phyloP scores from a whole-genome alignment of 192 early-diverging fungal genomes.

The Coemansia sp. region DNA sequence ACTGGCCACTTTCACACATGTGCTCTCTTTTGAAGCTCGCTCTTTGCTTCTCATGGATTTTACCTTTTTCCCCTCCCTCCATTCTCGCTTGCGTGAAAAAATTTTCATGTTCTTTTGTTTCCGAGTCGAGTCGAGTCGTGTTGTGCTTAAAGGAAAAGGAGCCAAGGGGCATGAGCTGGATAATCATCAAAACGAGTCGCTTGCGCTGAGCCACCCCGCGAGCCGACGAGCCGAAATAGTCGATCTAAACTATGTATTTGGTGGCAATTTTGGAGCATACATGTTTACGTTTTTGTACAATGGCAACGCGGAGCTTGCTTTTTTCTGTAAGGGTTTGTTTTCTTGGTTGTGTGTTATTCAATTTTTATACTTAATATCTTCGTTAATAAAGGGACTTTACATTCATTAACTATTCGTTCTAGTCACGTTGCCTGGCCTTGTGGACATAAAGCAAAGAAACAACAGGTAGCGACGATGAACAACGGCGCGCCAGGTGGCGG shows the following conservation, averaged over 20 bases:
- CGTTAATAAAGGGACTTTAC: not conserved
- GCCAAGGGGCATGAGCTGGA: too few relatives aligned
- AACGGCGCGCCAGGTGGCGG: not conserved
- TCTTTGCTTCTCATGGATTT: too few relatives aligned
- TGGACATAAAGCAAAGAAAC: not conserved
- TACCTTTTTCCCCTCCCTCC: not conserved
- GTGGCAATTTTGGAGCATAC: not conserved
- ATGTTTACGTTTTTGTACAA: constrained; percentile 2
- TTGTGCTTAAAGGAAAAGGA: too few relatives aligned
- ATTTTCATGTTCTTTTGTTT: too few relatives aligned
- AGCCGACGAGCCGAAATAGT: too few relatives aligned
- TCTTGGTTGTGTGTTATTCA: not conserved
- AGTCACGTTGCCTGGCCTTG: not conserved
- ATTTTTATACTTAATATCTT: not conserved
- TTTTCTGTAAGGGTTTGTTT: not conserved
- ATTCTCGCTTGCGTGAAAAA: not conserved
- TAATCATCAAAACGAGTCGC: too few relatives aligned
- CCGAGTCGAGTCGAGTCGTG: not conserved
- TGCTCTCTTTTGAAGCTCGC: not conserved
- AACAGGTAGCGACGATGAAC: not conserved
- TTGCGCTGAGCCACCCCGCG: too few relatives aligned
- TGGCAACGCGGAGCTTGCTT: not conserved
- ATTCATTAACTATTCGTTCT: not conserved
- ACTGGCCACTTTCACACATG: not conserved
- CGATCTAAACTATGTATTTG: not conserved